Base-by-base conservation (phyloP, 192 early-diverging fungal species). In the Umbelopsis ramanniana region DNA sequence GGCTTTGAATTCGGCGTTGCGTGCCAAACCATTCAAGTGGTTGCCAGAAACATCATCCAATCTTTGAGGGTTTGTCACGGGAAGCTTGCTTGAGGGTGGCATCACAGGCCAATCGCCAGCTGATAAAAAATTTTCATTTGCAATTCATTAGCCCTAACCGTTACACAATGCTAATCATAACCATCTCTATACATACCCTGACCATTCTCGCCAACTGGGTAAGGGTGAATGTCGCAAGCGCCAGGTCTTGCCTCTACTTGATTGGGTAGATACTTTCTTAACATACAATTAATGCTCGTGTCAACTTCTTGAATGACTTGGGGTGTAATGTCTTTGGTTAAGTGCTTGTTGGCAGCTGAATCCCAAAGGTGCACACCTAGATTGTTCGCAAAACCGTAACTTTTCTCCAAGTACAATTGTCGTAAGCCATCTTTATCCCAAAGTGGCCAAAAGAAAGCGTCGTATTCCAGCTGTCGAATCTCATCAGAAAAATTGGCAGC, bases 391-490 rank as follows among this genome's bases (percentile, higher is more conserved):
- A 79, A 84, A 45, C 70, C 69, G 47, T 79, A 82, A 11, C 69
- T 72, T 45, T 84, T 76, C 52, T 84, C 81, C 14, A 76, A 40
- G 68, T 76, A 82, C 22, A 84, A 52, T 12, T 76, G 73, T 35
- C 74, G 55, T 40, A 84, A 66, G 6, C 81, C 80, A 35, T 57
- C 53, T 14, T 67, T 73, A 46, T 76, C 80, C 75, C 81, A 84
- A 14, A 82, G 67, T 21, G 82, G 82, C 81, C 77, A 82, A 40
- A 84, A 84, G 57, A 82, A 82, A 17, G 81, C 50, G 3, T 73
- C 73, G n/a, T 81, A 72, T 12, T 73, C 63, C 21, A 76, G 63
- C 1, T 74, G 52, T 10, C 67, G 73, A 23, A 84, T 69, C 46
- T 83, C 83, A 17, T 45, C 10, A 1, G 35, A 4, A 45, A 77